Base-by-base conservation (phyloP, 2,329 filamentous ascomycete genomes). In the Pseudopyricularia cyperi region DNA sequence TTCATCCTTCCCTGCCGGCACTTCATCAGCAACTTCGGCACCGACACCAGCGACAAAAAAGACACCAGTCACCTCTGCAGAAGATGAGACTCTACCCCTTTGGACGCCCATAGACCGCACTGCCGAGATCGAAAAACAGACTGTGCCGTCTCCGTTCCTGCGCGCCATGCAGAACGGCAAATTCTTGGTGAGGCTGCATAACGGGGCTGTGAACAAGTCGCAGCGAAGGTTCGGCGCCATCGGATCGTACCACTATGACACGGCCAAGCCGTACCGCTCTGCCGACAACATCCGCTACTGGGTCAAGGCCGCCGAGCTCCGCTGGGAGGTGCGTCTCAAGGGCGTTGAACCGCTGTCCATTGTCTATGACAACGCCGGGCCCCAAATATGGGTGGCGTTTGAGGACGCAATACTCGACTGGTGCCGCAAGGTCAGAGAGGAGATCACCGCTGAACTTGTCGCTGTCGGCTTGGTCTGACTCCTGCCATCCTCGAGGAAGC, bases 271-370 rank as follows among this genome's bases (percentile, higher is more conserved):
- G 0, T 98, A 98, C 66, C 85, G 93, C 48, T 84, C 84, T 56
- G 89, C 90, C 3, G 93, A 98, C 60, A 98, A 98, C 65, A 75
- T 98, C 55, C 81, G 89, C 39, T 98, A 86, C 72, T 98, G 93
- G 91, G 79, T 87, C 68, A 98, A 98, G 71, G 93, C 91, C 1
- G 89, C 90, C 7, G 90, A 98, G 69, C 74, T 97, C 54, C 82
- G 93, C 52, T 98, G 91, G 83, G 93, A 97, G 68, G 79, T 90
- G 37, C 78, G 86, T 58, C 73, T 97, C 50, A 80, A 84, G 56
- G 76, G 95, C 52, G 35, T 46, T 11, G 89, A 96, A 62, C 88
- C 91, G 22, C 83, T 94, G 67, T 89, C 85, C 28, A 78, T 96
- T 7, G 90, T 95, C 22, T 85, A 90, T 62, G 84, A 83, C 62